Percentiles rank a stretch among this genome's conserved stretches.
Conservation (phyloP, 441 rosid species). For the Mallotus japonicus region DNA sequence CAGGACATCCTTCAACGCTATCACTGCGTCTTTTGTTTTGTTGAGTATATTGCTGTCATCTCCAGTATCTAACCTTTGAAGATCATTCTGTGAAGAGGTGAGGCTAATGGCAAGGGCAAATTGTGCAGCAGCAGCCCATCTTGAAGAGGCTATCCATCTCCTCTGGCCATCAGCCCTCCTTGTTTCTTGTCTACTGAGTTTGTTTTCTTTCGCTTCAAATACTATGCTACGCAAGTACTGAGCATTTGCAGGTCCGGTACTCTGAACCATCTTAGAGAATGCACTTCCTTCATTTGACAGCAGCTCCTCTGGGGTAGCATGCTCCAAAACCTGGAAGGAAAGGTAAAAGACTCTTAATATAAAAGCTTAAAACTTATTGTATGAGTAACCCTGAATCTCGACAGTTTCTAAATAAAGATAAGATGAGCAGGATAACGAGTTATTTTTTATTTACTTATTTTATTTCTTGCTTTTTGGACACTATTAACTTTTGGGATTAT, state of each 20-base stretch:
- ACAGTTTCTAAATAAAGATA: no score
- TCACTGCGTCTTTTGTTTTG: constrained; percentile 78
- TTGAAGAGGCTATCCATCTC: constrained; percentile 50
- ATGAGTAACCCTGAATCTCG: no score
- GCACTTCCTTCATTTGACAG: constrained; percentile 67
- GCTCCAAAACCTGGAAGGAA: constrained; percentile 68
- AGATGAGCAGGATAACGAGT: no score
- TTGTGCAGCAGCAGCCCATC: constrained; percentile 54
- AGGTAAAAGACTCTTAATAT: background rate
- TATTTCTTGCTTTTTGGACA: background rate
- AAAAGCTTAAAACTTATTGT: no score
- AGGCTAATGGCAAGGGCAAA: constrained; percentile 51
- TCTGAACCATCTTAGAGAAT: constrained; percentile 90
- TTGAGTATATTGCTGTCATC: constrained; percentile 62
- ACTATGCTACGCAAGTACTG: constrained; percentile 75
- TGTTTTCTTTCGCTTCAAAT: constrained; percentile 48
- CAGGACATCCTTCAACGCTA: constrained; percentile 69
- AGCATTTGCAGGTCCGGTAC: constrained; percentile 95
- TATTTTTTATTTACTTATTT: no score
- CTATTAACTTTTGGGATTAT: background rate
- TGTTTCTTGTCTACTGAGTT: constrained; percentile 23
- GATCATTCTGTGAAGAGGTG: constrained; percentile 80
- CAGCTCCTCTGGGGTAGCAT: constrained; percentile 68
- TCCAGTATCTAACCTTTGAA: constrained; percentile 52
- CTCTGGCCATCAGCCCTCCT: constrained; percentile 27